phyloP scores from a whole-genome alignment of 768 basidiomycete genomes.

The Leucocoprinus birnbaumii region DNA sequence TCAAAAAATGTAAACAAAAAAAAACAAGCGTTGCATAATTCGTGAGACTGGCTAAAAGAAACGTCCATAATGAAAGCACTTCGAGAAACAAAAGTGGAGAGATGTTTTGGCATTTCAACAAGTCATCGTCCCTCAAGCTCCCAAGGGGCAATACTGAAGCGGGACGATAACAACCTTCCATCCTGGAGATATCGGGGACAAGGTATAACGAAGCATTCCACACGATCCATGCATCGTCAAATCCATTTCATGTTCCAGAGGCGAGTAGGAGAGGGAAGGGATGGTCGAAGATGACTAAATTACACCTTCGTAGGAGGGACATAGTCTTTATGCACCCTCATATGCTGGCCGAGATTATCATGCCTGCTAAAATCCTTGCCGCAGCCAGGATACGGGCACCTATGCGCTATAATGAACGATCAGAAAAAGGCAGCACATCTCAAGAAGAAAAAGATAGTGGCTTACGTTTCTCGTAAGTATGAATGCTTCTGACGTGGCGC shows the following conservation, averaged over 20 bases:
- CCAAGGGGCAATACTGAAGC: not conserved
- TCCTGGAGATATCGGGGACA: not conserved
- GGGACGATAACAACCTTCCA: slow-evolving; percentile 10
- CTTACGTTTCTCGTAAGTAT: slow-evolving; percentile 92
- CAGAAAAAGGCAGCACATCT: slow-evolving; percentile 10
- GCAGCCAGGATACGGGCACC: slow-evolving; percentile 77
- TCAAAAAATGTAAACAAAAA: not conserved
- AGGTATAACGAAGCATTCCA: slow-evolving; percentile 2
- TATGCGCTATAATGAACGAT: slow-evolving; percentile 55
- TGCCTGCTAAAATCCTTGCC: slow-evolving; percentile 84
- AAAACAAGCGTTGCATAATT: slow-evolving; percentile 1
- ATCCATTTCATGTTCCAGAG: not conserved
- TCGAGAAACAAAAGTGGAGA: not conserved
- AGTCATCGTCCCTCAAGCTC: slow-evolving; percentile 3
- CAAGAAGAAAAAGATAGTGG: slow-evolving; percentile 8
- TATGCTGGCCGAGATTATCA: slow-evolving; percentile 87
- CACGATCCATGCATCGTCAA: not conserved
- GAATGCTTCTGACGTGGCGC: slow-evolving; percentile 83
- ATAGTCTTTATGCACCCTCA: slow-evolving; percentile 72
- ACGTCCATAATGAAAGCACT: no score
- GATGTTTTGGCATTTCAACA: not conserved
- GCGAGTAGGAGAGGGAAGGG: slow-evolving; percentile 13
- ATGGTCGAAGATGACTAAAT: slow-evolving; percentile 8
- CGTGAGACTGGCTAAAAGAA: not conserved
- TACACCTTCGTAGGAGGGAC: slow-evolving; percentile 25